Base-by-base conservation (phyloP, 129 eudicot species). In the Ambrosia trifida region DNA sequence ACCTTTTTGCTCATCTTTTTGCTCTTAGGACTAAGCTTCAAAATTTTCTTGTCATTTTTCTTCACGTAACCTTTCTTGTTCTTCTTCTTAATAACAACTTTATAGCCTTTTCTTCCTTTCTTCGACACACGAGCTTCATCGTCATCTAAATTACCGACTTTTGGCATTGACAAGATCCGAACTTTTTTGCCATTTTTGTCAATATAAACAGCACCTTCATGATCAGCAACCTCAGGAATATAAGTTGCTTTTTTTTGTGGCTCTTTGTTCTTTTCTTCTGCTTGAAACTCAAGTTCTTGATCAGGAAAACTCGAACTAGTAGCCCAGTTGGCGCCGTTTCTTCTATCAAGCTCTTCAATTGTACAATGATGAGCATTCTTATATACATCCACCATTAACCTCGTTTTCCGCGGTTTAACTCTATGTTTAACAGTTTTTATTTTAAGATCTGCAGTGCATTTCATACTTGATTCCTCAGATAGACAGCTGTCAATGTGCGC, bases 401-500 rank as follows among this genome's bases (percentile, higher is more conserved):
- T 85, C 43, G 40, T 83, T 46, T 87, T 89, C 73, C 88, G 70
- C 11, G 95, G 84, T 78, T 87, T 93, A 75, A 93, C 74, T 78
- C 87, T 78, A 83, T 86, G 86, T 84, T 83, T 89, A 60, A 62
- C 51, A 4, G 76, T 45, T 17, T 47, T 56, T 17, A 75, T 75
- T 73, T 73, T 80, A 3, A 88, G 58, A 76, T 76, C 78, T 8
- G 70, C 59, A 1, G 79, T 36, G 80, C 82, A 73, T 64, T 68
- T 80, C 61, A 73, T 47, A 13, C 75, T 61, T 4, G 87, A 73
- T 59, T 89, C 86, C 58, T 83, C 86, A 62, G 95, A 83, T 70
- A 93, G 88, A 75, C 96, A 93, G 64, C 88, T 91, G 68, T 87
- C 95, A 33, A 93, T 87, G 61, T 93, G 96, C 9, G 96, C 96